Percentiles rank a stretch among this genome's conserved stretches.
Evolutionary conservation across 169 alveolate species (phyloP).

Genomic region (Eimeria praecox): DNA sequence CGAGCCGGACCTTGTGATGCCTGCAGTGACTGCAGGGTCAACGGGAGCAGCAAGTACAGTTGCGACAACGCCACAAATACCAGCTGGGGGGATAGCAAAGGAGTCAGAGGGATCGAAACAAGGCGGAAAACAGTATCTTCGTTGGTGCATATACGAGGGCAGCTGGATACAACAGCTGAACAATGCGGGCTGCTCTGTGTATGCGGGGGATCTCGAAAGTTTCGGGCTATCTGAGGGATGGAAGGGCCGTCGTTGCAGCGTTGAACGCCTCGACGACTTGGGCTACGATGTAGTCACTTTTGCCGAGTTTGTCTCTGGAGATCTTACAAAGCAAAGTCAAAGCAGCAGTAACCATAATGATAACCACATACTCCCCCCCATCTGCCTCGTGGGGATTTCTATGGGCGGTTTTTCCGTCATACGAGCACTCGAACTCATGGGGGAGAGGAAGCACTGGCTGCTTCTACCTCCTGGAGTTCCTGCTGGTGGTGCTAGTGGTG

Average conservation of each 20-base stretch:
- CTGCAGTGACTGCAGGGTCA: not conserved
- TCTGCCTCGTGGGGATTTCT: constrained; percentile 80
- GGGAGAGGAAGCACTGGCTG: constrained; percentile 46
- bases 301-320: constrained; percentile 45
- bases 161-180: constrained; percentile 83
- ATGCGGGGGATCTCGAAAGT: constrained; percentile 84
- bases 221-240: constrained; percentile 83
- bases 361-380: constrained; percentile 37
- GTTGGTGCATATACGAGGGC: constrained; percentile 78
- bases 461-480: not conserved
- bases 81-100: not conserved
- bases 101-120: not conserved
- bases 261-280: constrained; percentile 79
- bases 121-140: not conserved
- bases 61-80: not conserved
- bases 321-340: not conserved
- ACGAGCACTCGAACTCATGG: constrained; percentile 77
- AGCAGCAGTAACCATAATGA: not conserved
- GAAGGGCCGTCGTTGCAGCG: constrained; percentile 79
- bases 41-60: not conserved
- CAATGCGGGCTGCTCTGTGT: constrained; percentile 68
- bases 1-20: constrained; percentile 32
- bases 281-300: constrained; percentile 76
- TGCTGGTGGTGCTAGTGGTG: not conserved
- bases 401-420: constrained; percentile 80